A percentile compares a stretch with the other conserved stretches of the same genome.
phyloP scores from a whole-genome alignment of 345 rosid species.

The Tarenaya hassleriana region DNA sequence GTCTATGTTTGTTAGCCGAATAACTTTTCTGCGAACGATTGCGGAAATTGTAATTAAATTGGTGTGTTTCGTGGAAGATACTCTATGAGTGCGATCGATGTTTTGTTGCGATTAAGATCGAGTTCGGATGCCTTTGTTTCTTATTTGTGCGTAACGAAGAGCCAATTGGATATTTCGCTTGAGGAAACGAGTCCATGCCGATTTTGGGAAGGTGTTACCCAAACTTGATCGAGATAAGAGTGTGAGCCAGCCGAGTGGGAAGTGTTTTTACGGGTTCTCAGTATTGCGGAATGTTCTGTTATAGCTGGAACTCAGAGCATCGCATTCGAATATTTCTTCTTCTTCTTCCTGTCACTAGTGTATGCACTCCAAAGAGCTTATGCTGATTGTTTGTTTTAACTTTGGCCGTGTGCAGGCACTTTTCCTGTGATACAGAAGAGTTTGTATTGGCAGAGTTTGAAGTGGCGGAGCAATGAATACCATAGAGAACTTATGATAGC shows the following conservation, averaged over 20 bases:
- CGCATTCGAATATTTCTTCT: not conserved
- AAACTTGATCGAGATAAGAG: not conserved
- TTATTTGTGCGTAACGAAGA: not conserved
- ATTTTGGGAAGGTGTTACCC: conserved; percentile 3
- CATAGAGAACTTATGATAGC: not conserved
- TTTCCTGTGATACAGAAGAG: not conserved
- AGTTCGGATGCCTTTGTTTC: conserved; percentile 1
- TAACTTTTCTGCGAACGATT: not conserved
- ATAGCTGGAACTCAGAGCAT: no score
- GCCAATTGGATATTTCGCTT: not conserved
- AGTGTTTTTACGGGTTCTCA: not conserved
- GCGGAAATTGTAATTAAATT: no score
- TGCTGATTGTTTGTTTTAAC: not conserved
- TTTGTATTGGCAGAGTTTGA: conserved; percentile 1
- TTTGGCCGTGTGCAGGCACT: conserved; percentile 14
- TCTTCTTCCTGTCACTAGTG: not conserved
- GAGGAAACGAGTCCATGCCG: conserved; percentile 2
- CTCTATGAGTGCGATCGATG: no score
- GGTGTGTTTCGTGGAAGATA: no score
- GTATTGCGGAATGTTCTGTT: conserved; percentile 6
- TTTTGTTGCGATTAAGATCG: no score
- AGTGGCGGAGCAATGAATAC: not conserved
- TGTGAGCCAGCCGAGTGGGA: not conserved
- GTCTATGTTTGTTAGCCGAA: not conserved
- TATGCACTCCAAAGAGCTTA: no score